phyloP scores from a whole-genome alignment of 1,139 yeast species.

The Lodderomyces orthopsilosis region DNA sequence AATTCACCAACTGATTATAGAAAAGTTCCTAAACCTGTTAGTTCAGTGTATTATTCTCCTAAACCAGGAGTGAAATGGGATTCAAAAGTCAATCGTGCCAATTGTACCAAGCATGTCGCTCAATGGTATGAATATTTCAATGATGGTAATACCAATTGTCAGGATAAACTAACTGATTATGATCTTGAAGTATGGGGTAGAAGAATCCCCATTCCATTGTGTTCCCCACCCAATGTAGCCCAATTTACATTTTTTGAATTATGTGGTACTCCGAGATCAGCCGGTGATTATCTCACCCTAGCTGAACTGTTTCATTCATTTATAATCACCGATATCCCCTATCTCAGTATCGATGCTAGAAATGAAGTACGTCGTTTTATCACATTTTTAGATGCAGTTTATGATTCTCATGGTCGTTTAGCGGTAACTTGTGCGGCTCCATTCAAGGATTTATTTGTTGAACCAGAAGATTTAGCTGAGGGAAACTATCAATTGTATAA shows the following conservation, averaged over 20 bases:
- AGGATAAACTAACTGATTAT: slow-evolving; percentile 23
- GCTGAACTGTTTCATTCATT: slow-evolving; percentile 78
- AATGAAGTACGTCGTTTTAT: slow-evolving; percentile 88
- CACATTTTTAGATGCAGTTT: slow-evolving; percentile 91
- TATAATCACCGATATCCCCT: slow-evolving; percentile 88
- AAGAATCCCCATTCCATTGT: slow-evolving; percentile 66
- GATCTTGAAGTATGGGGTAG: slow-evolving; percentile 84
- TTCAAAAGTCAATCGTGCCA: slow-evolving; percentile 50
- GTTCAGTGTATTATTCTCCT: slow-evolving; percentile 79
- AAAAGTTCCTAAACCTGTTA: slow-evolving; percentile 77
- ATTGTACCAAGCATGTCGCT: slow-evolving; percentile 61
- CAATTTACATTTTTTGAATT: slow-evolving; percentile 82
- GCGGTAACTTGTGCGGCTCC: slow-evolving; percentile 89
- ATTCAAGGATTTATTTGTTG: slow-evolving; percentile 81
- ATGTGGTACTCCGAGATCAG: slow-evolving; percentile 87
- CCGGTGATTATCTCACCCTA: slow-evolving; percentile 87
- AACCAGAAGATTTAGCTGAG: slow-evolving; percentile 62
- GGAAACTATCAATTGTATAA: slow-evolving; percentile 47
- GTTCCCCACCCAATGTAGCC: slow-evolving; percentile 80
- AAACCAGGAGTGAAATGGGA: slow-evolving; percentile 57
- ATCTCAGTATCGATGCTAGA: slow-evolving; percentile 69
- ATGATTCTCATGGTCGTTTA: slow-evolving; percentile 81
- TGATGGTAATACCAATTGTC: slow-evolving; percentile 36
- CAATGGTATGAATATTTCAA: slow-evolving; percentile 78
- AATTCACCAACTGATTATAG: slow-evolving; percentile 94